These are phyloP conservation scores for Hymenoscyphus repandus DNA, from an alignment of 2,329 filamentous ascomycete species.

Conservation along the genomic window DNA sequence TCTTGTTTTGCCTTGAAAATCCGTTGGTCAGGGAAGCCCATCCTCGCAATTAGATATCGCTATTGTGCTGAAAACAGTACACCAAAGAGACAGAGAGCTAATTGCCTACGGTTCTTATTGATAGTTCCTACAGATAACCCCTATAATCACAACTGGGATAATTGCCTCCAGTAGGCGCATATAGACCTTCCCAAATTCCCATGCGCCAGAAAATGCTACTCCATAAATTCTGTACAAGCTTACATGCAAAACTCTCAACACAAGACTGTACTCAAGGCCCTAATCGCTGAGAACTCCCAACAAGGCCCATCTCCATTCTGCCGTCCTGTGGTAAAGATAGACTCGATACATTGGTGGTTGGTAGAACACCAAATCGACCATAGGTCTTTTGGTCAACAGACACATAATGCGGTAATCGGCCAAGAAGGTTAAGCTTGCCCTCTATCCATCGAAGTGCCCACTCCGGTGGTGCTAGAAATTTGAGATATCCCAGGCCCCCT, in stretches of 20 bases:
- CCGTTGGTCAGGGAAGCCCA: neutral
- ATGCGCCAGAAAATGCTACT: constrained; percentile 23
- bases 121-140: neutral
- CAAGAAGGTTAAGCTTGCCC: constrained; percentile 78
- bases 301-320: constrained; percentile 50
- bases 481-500: constrained; percentile 85
- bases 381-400: constrained; percentile 95
- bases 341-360: constrained; percentile 44
- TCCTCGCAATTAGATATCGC: neutral
- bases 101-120: neutral
- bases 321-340: constrained; percentile 35
- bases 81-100: too few relatives aligned
- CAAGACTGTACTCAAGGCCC: constrained; percentile 49
- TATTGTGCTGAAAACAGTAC: too few relatives aligned
- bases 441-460: constrained; percentile 84
- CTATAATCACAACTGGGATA: neutral
- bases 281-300: constrained; percentile 61
- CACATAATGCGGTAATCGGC: constrained; percentile 82
- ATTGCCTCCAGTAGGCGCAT: neutral
- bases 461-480: constrained; percentile 84
- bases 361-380: constrained; percentile 84
- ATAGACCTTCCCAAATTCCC: neutral
- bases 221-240: constrained; percentile 18
- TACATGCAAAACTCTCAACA: constrained; percentile 8
- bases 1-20: neutral